phyloP scores from a whole-genome alignment of 1,284 basidiomycete genomes.

The Athelia sp. region DNA sequence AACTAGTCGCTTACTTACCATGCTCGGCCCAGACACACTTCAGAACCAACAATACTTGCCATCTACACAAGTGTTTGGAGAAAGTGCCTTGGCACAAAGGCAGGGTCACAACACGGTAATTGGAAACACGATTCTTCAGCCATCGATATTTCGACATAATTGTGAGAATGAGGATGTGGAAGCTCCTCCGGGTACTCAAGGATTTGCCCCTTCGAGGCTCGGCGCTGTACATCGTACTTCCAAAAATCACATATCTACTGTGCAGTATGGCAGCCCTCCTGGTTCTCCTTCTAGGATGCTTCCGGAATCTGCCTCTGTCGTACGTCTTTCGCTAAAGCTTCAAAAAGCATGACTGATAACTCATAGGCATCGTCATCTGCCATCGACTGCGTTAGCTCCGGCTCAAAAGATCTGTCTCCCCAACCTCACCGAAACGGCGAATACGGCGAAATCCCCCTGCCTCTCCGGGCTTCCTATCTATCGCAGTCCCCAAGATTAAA shows the following conservation, averaged over 20 bases:
- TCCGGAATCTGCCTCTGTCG: neutral
- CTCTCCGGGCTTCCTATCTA: constrained; percentile 3
- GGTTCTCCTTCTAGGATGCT: neutral
- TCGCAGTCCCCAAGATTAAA: neutral
- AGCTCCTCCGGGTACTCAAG: constrained; percentile 26
- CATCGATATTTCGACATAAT: neutral
- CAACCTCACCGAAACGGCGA: constrained; percentile 5
- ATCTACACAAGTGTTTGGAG: constrained; percentile 41
- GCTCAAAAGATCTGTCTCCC: constrained; percentile 19
- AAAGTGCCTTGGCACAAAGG: constrained; percentile 24
- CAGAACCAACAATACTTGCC: no score
- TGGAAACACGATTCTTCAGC: constrained; percentile 10
- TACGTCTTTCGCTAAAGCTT: neutral
- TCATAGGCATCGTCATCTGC: constrained; percentile 11
- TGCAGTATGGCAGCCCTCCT: neutral
- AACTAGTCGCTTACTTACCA: no score
- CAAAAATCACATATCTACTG: neutral
- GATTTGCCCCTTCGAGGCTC: constrained; percentile 32
- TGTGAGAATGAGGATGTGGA: constrained; percentile 10
- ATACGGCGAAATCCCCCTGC: constrained; percentile 6
- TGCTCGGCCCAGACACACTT: no score
- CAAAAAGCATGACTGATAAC: constrained; percentile 22
- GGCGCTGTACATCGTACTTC: constrained; percentile 1
- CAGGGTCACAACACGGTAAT: constrained; percentile 12
- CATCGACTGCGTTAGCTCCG: constrained; percentile 11